Percentiles rank a stretch among this genome's conserved stretches.
Conservation (phyloP, 306 rosid genomes). For the apple (Malus domestica) region ASM211411v1 NC_041803.1:34680001-34680500, state of each 20-base stretch:
- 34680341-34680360: not conserved
- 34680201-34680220: slow-evolving; percentile 33
- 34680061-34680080: slow-evolving; percentile 61
- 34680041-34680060: slow-evolving; percentile 55
- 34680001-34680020: slow-evolving; percentile 55
- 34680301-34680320: not conserved
- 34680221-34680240: slow-evolving; percentile 62
- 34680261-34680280: slow-evolving; percentile 43
- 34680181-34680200: slow-evolving; percentile 35
- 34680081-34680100: slow-evolving; percentile 68
- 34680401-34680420: not conserved
- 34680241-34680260: slow-evolving; percentile 68
- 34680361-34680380: not conserved
- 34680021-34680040: slow-evolving; percentile 44
- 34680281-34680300: slow-evolving; percentile 19
- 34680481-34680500: not conserved
- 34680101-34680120: slow-evolving; percentile 34
- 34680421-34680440: not conserved
- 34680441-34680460: not conserved
- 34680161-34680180: slow-evolving; percentile 52
- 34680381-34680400: not conserved
- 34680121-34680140: slow-evolving; percentile 57
- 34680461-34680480: not conserved
- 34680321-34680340: not conserved
- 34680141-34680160: slow-evolving; percentile 62